Conservation (phyloP, 164 flowering plant species). For the Aristolochia contorta region DNA sequence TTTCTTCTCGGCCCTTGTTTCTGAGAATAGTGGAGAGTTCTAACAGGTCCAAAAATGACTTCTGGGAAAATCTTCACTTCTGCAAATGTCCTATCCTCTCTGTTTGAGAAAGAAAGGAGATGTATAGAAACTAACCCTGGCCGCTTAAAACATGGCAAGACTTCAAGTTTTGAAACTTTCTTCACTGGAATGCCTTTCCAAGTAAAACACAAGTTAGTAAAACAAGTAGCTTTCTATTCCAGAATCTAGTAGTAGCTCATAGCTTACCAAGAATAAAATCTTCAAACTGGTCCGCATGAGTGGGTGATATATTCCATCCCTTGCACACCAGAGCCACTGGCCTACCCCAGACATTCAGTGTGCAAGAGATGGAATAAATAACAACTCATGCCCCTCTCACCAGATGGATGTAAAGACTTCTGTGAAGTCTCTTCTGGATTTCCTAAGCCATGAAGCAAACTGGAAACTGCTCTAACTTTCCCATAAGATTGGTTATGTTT, state of each 20-base stretch:
- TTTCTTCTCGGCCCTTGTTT: too few species aligned
- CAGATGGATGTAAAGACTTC: neutral
- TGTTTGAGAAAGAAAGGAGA: too few species aligned
- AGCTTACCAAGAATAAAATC: neutral
- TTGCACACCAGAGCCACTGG: constrained; percentile 14
- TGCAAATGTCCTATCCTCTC: too few species aligned
- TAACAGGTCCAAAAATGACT: too few species aligned
- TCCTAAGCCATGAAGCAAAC: neutral
- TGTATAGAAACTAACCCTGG: too few species aligned
- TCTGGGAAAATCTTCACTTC: too few species aligned
- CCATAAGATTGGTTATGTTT: neutral
- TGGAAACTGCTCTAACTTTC: neutral
- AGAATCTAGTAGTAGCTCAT: neutral
- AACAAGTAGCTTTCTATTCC: neutral
- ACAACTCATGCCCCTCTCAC: constrained; percentile 10
- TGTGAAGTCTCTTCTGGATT: neutral
- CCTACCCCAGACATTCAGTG: constrained; percentile 11
- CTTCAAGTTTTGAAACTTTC: too few species aligned
- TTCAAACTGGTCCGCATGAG: constrained; percentile 6
- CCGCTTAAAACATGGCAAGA: too few species aligned
- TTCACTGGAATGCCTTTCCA: too few species aligned
- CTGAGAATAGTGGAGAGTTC: too few species aligned
- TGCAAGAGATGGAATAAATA: constrained; percentile 25
- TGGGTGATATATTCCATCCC: constrained; percentile 14
- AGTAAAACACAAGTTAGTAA: too few species aligned